phyloP scores from a whole-genome alignment of 1,139 yeast species.

The Hemisphaericaspora xylofermentans region DNA sequence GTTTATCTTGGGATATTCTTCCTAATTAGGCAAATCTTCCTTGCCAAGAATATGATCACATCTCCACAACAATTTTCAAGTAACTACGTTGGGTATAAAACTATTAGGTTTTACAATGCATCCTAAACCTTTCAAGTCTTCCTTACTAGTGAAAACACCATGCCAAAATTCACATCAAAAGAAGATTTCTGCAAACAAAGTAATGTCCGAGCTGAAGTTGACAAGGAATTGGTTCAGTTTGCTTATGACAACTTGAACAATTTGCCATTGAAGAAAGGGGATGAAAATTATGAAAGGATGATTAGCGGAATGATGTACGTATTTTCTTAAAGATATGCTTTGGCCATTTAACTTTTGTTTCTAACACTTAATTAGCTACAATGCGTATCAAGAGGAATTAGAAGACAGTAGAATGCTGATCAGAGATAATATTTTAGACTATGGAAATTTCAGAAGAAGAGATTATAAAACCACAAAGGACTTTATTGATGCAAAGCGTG shows the following conservation, averaged over 20 bases:
- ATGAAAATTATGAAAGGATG: slow-evolving; percentile 45
- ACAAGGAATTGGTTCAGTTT: slow-evolving; percentile 38
- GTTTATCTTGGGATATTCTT: not conserved
- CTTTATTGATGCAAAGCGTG: slow-evolving; percentile 32
- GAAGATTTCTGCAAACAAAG: slow-evolving; percentile 15
- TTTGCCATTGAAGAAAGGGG: slow-evolving; percentile 34
- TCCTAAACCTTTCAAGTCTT: too few relatives aligned
- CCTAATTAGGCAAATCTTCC: not conserved
- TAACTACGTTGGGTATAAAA: too few relatives aligned
- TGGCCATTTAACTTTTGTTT: not conserved
- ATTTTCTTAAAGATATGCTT: not conserved
- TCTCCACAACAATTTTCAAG: too few relatives aligned
- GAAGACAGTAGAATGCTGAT: slow-evolving; percentile 11
- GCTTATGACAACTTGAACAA: slow-evolving; percentile 42
- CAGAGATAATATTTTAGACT: slow-evolving; percentile 28
- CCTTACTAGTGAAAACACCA: not conserved
- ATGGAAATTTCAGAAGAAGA: slow-evolving; percentile 36
- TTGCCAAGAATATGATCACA: too few relatives aligned
- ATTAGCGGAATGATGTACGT: slow-evolving; percentile 22
- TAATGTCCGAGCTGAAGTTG: slow-evolving; percentile 21
- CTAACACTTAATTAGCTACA: slow-evolving; percentile 9
- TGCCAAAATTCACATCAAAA: slow-evolving; percentile 13
- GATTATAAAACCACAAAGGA: slow-evolving; percentile 29
- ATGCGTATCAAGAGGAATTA: slow-evolving; percentile 12
- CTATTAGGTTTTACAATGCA: too few relatives aligned